A percentile compares a stretch with the other conserved stretches of the same genome.
These are phyloP conservation scores for Globisporangium canariense DNA, from an alignment of 352 stramenopile genomes.

Conservation along the genomic window DNA sequence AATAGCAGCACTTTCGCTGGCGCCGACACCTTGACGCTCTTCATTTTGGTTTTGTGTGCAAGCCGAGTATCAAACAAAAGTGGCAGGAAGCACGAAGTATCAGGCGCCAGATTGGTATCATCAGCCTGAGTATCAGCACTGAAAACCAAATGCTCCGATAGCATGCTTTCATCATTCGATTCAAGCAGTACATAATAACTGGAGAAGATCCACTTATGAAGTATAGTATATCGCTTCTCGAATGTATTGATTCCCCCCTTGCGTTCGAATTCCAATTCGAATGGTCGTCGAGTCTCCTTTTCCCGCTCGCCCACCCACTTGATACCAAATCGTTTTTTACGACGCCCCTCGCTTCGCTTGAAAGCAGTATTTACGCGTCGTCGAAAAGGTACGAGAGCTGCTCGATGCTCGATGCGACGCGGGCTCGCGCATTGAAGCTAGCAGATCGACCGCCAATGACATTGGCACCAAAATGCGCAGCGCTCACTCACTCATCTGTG, in stretches of 20 bases:
- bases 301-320: not conserved
- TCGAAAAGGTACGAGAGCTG: slow-evolving; percentile 5
- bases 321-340: slow-evolving; percentile 9
- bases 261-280: not conserved
- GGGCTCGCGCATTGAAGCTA: not conserved
- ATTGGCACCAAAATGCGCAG: not conserved
- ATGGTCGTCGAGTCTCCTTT: not conserved
- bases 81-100: not conserved
- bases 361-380: slow-evolving; percentile 12
- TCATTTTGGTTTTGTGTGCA: not conserved
- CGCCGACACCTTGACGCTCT: slow-evolving; percentile 51
- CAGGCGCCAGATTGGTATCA: not conserved
- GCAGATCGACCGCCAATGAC: not conserved
- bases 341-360: not conserved
- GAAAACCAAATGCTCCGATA: not conserved
- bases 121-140: not conserved
- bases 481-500: not conserved
- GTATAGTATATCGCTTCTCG: not conserved
- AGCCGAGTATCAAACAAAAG: slow-evolving; percentile 1
- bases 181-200: not conserved
- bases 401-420: not conserved
- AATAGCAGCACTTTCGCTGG: slow-evolving; percentile 90
- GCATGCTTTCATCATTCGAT: not conserved
- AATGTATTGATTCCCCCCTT: not conserved
- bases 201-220: not conserved